Percentiles rank a stretch among this genome's conserved stretches.
Conservation (phyloP, 805 yeast genomes). For the Candida xyloterini region DNA sequence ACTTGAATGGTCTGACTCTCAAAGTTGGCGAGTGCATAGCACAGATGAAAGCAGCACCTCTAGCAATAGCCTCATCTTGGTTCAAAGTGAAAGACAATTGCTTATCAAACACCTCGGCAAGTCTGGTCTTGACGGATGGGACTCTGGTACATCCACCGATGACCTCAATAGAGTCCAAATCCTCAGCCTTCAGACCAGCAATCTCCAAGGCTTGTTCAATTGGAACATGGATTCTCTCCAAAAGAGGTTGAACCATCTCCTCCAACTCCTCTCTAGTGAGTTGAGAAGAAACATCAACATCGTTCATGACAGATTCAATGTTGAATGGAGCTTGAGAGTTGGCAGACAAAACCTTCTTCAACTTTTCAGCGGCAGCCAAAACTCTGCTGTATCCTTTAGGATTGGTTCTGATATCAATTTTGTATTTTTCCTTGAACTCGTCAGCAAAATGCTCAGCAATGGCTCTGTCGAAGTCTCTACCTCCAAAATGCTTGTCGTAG, state of each 20-base stretch:
- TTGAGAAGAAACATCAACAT: constrained; percentile 88
- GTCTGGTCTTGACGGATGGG: constrained; percentile 82
- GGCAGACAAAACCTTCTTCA: constrained; percentile 96
- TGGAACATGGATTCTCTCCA: constrained; percentile 73
- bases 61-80: constrained; percentile 98
- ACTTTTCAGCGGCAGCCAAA: constrained; percentile 83
- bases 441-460: constrained; percentile 93
- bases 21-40: constrained; percentile 99
- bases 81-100: constrained; percentile 89
- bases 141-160: constrained; percentile 99
- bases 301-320: constrained; percentile 96
- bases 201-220: constrained; percentile 75
- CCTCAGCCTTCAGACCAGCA: constrained; percentile 70
- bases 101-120: constrained; percentile 78
- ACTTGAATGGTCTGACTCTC: constrained; percentile 98
- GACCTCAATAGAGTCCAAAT: constrained; percentile 87
- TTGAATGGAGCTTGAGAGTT: constrained; percentile 91
- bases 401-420: constrained; percentile 86
- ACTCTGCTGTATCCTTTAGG: constrained; percentile 96
- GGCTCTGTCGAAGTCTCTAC: constrained; percentile 93
- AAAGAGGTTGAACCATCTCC: constrained; percentile 78
- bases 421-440: constrained; percentile 86
- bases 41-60: constrained; percentile 98
- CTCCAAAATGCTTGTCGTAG: constrained; percentile 95
- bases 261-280: constrained; percentile 90